These are phyloP conservation scores for Rubia occidens DNA, from an alignment of 305 asterid genomes.

Conservation along the genomic window DNA sequence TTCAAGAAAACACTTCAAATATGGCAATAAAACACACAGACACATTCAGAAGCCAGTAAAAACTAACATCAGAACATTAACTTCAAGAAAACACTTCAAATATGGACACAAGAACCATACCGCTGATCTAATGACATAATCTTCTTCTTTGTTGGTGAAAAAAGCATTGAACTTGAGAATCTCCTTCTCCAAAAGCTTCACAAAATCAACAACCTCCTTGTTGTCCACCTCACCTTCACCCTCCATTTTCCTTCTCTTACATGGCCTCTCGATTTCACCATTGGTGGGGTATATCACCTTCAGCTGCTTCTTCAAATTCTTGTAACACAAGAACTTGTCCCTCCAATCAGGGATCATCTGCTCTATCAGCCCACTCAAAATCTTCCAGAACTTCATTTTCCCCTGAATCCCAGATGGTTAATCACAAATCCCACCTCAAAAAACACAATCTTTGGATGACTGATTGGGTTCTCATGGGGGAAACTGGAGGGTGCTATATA, in stretches of 20 bases:
- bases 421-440: neutral
- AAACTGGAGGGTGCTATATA: constrained; percentile 1
- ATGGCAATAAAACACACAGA: neutral
- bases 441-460: constrained; percentile 2
- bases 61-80: no score
- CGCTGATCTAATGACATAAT: constrained; percentile 49
- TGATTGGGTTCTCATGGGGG: constrained; percentile 1
- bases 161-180: constrained; percentile 58
- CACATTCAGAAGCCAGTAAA: neutral
- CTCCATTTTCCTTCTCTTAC: constrained; percentile 38
- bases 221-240: constrained; percentile 8
- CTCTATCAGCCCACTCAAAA: constrained; percentile 43
- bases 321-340: constrained; percentile 63
- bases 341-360: constrained; percentile 68
- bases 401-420: neutral
- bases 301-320: constrained; percentile 61
- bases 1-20: no score
- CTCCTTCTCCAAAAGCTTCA: constrained; percentile 49
- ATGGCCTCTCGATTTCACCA: constrained; percentile 26
- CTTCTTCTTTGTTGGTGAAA: constrained; percentile 66
- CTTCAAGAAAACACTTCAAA: no score
- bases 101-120: constrained; percentile 19
- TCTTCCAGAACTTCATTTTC: constrained; percentile 72
- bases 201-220: constrained; percentile 46
- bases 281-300: constrained; percentile 38